A percentile compares a stretch with the other conserved stretches of the same genome.
phyloP scores from a whole-genome alignment of 805 yeast genomes.

The Myxozyma udenii region DNA sequence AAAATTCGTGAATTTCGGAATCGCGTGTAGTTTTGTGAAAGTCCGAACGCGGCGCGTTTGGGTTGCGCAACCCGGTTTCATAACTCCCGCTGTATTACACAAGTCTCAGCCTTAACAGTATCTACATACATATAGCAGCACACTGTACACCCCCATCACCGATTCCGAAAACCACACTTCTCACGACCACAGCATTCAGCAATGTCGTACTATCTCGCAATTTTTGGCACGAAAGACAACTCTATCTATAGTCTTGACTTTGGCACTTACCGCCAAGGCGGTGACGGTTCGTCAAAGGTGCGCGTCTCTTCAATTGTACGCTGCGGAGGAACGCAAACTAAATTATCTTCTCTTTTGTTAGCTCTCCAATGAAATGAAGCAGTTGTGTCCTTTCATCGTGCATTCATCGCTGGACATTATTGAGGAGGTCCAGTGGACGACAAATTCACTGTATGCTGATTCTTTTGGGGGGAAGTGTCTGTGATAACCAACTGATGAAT shows the following conservation, averaged over 20 bases:
- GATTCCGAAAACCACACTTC: too few species aligned
- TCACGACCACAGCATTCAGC: too few species aligned
- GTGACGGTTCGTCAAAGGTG: conserved; percentile 55
- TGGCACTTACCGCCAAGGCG: conserved; percentile 65
- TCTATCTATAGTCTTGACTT: conserved; percentile 88
- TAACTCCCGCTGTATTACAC: too few species aligned
- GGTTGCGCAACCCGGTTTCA: too few species aligned
- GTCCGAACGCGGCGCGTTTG: too few species aligned
- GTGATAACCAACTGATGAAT: background rate
- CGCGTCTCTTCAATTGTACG: background rate
- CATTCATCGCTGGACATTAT: conserved; percentile 89
- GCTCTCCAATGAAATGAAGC: conserved; percentile 68
- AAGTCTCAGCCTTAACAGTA: too few species aligned
- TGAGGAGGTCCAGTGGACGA: conserved; percentile 83
- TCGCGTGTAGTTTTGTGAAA: background rate
- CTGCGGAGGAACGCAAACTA: background rate
- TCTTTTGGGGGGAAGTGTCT: background rate
- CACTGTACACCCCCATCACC: too few species aligned
- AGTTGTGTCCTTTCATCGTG: conserved; percentile 80
- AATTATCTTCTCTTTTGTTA: conserved; percentile 18
- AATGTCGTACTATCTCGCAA: conserved; percentile 84
- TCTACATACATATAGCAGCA: too few species aligned
- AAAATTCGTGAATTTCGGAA: background rate
- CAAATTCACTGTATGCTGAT: conserved; percentile 45
- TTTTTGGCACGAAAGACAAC: conserved; percentile 80